Evolutionary conservation across 73 alveolate genomes (phyloP).

Genomic region (Paramecium tetraurelia): DNA sequence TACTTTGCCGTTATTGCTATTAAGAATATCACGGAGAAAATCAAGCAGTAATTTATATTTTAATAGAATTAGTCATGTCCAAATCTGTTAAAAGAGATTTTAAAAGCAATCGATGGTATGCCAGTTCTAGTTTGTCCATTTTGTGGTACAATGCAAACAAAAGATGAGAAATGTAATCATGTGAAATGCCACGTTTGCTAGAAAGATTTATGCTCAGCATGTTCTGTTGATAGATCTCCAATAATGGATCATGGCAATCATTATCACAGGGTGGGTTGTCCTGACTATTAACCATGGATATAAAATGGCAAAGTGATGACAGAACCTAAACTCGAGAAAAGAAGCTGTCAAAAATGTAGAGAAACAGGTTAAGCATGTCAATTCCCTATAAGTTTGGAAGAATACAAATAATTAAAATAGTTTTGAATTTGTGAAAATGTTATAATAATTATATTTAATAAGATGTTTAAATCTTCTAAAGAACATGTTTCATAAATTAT

Average conservation of each 20-base stretch:
- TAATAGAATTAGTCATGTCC: not conserved
- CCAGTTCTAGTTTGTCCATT: slow-evolving; percentile 20
- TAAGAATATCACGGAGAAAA: not conserved
- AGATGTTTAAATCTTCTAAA: too few relatives aligned
- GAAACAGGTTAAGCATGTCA: not conserved
- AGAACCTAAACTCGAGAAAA: not conserved
- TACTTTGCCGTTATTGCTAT: not conserved
- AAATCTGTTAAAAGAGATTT: not conserved
- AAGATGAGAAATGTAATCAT: slow-evolving; percentile 47
- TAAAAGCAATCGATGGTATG: not conserved
- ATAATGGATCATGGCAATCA: slow-evolving; percentile 54
- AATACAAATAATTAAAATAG: not conserved
- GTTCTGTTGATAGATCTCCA: slow-evolving; percentile 51
- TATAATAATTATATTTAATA: too few relatives aligned
- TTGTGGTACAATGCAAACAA: not conserved
- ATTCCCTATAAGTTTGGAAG: not conserved
- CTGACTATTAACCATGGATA: not conserved
- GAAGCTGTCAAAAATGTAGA: not conserved
- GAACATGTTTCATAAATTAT: too few relatives aligned
- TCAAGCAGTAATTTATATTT: not conserved
- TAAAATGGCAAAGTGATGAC: not conserved
- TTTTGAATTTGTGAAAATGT: not conserved
- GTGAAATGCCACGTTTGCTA: slow-evolving; percentile 26
- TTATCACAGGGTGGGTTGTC: slow-evolving; percentile 56
- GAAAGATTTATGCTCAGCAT: slow-evolving; percentile 13